These are phyloP conservation scores for Ustilago cynodontis DNA, from an alignment of 1,284 basidiomycete species.

Conservation along the genomic window DNA sequence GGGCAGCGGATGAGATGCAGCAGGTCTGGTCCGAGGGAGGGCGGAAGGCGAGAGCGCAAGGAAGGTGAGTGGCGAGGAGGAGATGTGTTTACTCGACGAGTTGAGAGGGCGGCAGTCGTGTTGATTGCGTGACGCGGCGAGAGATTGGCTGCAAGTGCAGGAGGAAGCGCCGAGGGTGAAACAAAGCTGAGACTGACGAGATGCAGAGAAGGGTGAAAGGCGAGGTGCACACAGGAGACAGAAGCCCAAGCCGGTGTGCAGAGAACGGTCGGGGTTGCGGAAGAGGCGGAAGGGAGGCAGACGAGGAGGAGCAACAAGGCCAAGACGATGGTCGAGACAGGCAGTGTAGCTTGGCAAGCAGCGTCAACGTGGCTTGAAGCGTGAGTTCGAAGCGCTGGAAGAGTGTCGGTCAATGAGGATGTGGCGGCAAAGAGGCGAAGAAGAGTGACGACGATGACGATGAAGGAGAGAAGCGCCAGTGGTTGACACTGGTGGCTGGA, in stretches of 20 bases:
- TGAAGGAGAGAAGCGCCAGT: conserved; percentile 5
- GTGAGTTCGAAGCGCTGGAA: background rate
- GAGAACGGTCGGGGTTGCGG: conserved; percentile 22
- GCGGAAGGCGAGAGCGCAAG: background rate
- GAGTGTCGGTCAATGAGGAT: background rate
- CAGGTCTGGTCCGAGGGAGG: conserved; percentile 2
- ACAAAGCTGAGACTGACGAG: conserved; percentile 15
- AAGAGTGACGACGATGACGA: conserved; percentile 14
- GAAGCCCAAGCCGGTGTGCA: conserved; percentile 22
- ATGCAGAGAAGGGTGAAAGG: background rate
- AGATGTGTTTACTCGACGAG: conserved; percentile 33
- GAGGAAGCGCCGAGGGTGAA: conserved; percentile 15
- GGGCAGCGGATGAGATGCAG: conserved; percentile 15
- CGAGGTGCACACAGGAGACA: background rate
- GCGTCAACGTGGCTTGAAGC: background rate
- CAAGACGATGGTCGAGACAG: background rate
- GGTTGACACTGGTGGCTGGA: background rate
- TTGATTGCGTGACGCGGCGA: conserved; percentile 28
- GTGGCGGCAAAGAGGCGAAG: background rate
- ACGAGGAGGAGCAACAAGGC: conserved; percentile 1
- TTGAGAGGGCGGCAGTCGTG: conserved; percentile 7
- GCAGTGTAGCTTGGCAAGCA: conserved; percentile 2
- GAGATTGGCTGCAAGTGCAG: conserved; percentile 3
- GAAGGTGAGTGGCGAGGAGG: conserved; percentile 8
- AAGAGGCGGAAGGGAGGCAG: conserved; percentile 14